Base-by-base conservation (phyloP, 768 basidiomycete genomes). In the Suillus americanus region DNA sequence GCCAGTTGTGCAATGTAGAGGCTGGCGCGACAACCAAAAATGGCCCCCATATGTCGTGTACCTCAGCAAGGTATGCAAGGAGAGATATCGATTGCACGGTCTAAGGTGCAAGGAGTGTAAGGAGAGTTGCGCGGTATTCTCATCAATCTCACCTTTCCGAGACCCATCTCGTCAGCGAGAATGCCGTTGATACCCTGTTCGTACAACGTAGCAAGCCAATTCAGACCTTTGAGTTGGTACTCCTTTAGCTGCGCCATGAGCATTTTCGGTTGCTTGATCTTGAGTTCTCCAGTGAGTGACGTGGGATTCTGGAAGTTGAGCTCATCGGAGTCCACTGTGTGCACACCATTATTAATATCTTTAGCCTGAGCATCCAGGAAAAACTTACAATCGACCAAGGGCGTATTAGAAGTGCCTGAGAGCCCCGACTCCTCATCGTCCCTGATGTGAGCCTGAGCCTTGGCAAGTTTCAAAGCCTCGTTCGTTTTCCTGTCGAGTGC, bases 171-270 rank as follows among this genome's bases (percentile, higher is more conserved):
- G 74, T 99, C 97, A 2, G 97, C 97, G 25, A 99, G 85, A 71
- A 99, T 99, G 56, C 97, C 97, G 72, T 99, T 99, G 83, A 99
- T 99, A 53, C 97, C 97, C 77, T 99, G 97, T 74, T 99, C 97
- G 72, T 99, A 99, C 25, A 99, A 81, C 18, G 96, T 97, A 20
- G 90, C 97, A 30, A 99, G 81, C 97, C 97, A 99, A 68, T 97
- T 99, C 40, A 99, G 83, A 67, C 97, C 97, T 72, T 99, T 99
- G 63, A 99, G 77, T 75, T 99, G 97, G 74, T 99, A 99, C 75
- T 99, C 97, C 77, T 99, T 99, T 62, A 99, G 80, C 69, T 94
- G 92, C 9, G 95, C 95, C 86, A 95, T 94, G 66, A 99, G 82
- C 92, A 99, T 97, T 76, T 88, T 88, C 8, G 97, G 97, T 72